These are phyloP conservation scores for Aureobasidium sp. DNA, from an alignment of 2,329 filamentous ascomycete species.

Conservation along the genomic window DNA sequence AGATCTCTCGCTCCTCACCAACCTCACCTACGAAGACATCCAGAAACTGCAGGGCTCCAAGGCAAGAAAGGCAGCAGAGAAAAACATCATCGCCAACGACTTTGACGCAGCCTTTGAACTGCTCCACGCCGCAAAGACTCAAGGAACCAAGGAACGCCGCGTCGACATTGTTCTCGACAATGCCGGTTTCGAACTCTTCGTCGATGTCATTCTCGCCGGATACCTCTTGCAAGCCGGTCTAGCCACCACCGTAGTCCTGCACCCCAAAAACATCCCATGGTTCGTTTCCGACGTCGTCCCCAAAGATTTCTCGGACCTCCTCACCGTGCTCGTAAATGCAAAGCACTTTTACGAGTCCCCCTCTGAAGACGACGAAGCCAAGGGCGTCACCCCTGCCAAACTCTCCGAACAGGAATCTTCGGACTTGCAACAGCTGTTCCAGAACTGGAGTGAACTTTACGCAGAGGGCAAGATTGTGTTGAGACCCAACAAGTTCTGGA, in stretches of 20 bases:
- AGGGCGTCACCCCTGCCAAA: conserved; percentile 47
- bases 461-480: conserved; percentile 75
- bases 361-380: conserved; percentile 53
- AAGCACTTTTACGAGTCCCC: conserved; percentile 68
- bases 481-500: conserved; percentile 87
- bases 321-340: conserved; percentile 70
- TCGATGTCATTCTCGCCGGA: conserved; percentile 84
- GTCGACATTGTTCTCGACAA: conserved; percentile 97
- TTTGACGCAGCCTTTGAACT: conserved; percentile 61
- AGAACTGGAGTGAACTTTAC: conserved; percentile 71
- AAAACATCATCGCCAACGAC: conserved; percentile 89
- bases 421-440: conserved; percentile 67
- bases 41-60: conserved; percentile 89
- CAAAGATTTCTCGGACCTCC: conserved; percentile 71
- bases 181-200: conserved; percentile 92
- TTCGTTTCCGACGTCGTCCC: conserved; percentile 95
- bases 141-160: conserved; percentile 56
- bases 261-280: conserved; percentile 94
- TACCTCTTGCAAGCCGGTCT: conserved; percentile 79
- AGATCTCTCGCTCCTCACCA: conserved; percentile 82
- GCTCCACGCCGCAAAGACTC: conserved; percentile 55
- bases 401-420: conserved; percentile 59
- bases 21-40: conserved; percentile 87
- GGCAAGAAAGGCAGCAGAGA: conserved; percentile 75
- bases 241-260: conserved; percentile 77